Percentiles rank a stretch among this genome's conserved stretches.
Conservation (phyloP, 1,284 basidiomycete genomes). For the Ceratobasidium sp. region DNA sequence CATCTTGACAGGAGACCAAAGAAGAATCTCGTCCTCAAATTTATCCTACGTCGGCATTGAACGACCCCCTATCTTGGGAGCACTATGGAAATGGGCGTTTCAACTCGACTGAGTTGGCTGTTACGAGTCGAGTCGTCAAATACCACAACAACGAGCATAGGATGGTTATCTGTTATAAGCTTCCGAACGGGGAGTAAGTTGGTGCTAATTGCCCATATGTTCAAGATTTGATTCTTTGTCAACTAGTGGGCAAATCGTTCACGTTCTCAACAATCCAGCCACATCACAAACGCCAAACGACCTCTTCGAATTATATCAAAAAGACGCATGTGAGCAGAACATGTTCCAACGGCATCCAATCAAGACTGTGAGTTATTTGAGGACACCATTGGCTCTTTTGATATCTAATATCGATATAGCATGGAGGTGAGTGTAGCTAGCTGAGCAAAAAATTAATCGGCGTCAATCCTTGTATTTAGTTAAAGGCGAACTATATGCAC, state of each 20-base stretch:
- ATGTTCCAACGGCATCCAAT: conserved; percentile 37
- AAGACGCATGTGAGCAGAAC: conserved; percentile 6
- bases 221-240: background rate
- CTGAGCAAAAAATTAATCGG: background rate
- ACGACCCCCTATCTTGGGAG: conserved; percentile 19
- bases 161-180: conserved; percentile 15
- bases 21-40: conserved; percentile 24
- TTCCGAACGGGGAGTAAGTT: conserved; percentile 3
- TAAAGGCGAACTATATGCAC: conserved; percentile 37
- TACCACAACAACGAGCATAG: conserved; percentile 2
- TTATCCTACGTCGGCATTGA: conserved; percentile 7
- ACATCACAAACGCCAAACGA: conserved; percentile 4
- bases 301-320: conserved; percentile 23
- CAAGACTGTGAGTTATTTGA: conserved; percentile 16
- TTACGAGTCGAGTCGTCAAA: background rate
- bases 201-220: background rate
- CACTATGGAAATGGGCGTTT: conserved; percentile 15
- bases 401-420: conserved; percentile 16
- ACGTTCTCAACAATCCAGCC: conserved; percentile 25
- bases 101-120: conserved; percentile 7
- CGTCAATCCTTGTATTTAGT: background rate
- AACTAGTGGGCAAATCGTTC: conserved; percentile 28
- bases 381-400: background rate
- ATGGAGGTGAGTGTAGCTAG: conserved; percentile 2
- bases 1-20: background rate